A percentile compares a stretch with the other conserved stretches of the same genome.
These are phyloP conservation scores for Leptographium galeiforme DNA, from an alignment of 2,329 filamentous ascomycete species.

Conservation along the genomic window DNA sequence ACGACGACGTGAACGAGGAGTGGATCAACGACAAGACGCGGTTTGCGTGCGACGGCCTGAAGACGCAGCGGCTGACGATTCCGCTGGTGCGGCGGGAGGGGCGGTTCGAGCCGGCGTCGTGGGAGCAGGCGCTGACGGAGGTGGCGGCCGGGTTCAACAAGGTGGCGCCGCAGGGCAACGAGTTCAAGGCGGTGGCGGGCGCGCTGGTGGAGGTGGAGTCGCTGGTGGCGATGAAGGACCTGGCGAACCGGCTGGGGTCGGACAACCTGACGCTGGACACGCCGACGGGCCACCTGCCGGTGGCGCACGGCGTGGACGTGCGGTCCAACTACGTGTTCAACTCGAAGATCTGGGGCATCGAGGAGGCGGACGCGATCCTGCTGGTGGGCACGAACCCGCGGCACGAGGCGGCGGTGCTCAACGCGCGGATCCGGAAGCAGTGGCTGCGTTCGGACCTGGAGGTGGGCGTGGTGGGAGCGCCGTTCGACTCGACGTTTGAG, in stretches of 20 bases:
- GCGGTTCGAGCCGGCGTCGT: constrained; percentile 83
- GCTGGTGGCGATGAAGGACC: constrained; percentile 90
- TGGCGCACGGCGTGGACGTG: constrained; percentile 86
- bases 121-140: constrained; percentile 89
- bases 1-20: constrained; percentile 97
- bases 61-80: constrained; percentile 89
- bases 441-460: constrained; percentile 93
- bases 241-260: constrained; percentile 90
- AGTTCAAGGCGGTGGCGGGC: constrained; percentile 91
- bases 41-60: constrained; percentile 91
- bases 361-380: constrained; percentile 84
- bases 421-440: constrained; percentile 94
- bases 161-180: constrained; percentile 72
- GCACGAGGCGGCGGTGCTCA: constrained; percentile 88
- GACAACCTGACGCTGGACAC: constrained; percentile 93
- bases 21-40: constrained; percentile 99
- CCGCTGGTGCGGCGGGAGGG: constrained; percentile 79
- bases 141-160: constrained; percentile 69
- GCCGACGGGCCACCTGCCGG: constrained; percentile 65
- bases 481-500: constrained; percentile 89
- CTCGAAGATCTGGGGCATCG: constrained; percentile 83
- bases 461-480: constrained; percentile 79
- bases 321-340: constrained; percentile 96
- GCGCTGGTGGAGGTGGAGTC: constrained; percentile 86
- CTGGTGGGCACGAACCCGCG: constrained; percentile 91